phyloP scores from a whole-genome alignment of 495 filamentous ascomycete species.

The Penicillium verhagenii region DNA sequence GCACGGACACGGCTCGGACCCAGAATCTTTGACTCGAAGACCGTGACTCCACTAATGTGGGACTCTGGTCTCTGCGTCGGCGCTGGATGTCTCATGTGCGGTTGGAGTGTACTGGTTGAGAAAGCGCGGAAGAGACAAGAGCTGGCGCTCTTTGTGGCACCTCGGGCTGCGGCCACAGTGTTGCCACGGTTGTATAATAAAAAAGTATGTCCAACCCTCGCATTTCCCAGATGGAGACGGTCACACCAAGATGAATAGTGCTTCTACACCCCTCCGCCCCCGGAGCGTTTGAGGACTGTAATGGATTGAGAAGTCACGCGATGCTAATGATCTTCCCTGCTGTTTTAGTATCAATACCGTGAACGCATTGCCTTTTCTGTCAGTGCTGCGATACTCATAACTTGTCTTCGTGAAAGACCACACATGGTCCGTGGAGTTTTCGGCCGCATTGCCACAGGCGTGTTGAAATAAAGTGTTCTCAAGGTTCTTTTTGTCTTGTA shows the following conservation, averaged over 20 bases:
- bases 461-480: constrained; percentile 41
- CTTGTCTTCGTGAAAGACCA: constrained; percentile 63
- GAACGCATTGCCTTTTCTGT: constrained; percentile 73
- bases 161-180: constrained; percentile 73
- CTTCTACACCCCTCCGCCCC: background rate
- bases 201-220: constrained; percentile 45
- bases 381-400: constrained; percentile 74
- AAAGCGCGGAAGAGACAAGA: constrained; percentile 67
- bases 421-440: constrained; percentile 71
- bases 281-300: background rate
- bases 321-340: constrained; percentile 23
- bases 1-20: constrained; percentile 79
- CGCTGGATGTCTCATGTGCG: constrained; percentile 74
- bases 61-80: constrained; percentile 73
- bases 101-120: constrained; percentile 82
- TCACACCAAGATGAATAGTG: constrained; percentile 18
- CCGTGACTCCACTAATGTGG: constrained; percentile 57
- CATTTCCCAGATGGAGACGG: constrained; percentile 16
- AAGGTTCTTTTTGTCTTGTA: background rate
- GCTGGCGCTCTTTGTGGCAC: constrained; percentile 81
- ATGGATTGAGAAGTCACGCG: constrained; percentile 11
- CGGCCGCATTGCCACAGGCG: constrained; percentile 59
- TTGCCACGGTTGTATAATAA: constrained; percentile 71
- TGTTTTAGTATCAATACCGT: constrained; percentile 63
- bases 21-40: constrained; percentile 54